A percentile compares a stretch with the other conserved stretches of the same genome.
Evolutionary conservation across 192 early-diverging fungal genomes (phyloP).

Genomic region (Mortierella hygrophila): DNA sequence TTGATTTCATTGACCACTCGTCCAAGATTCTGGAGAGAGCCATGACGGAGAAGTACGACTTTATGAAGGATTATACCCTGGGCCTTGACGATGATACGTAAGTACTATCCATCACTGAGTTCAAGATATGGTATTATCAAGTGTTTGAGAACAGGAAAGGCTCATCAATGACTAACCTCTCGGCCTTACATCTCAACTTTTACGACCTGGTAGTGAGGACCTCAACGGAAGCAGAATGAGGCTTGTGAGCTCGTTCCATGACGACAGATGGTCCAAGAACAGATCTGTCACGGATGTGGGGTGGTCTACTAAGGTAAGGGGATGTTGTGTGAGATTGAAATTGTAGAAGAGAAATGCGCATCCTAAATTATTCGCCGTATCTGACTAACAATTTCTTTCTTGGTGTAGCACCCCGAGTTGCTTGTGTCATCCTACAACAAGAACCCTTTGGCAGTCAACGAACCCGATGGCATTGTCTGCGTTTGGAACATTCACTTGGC

Average conservation of each 20-base stretch:
- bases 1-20: slow-evolving; percentile 88
- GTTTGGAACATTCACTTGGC: slow-evolving; percentile 94
- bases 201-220: slow-evolving; percentile 62
- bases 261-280: slow-evolving; percentile 88
- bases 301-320: slow-evolving; percentile 86
- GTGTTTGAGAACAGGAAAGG: neutral
- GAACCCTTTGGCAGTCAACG: slow-evolving; percentile 84
- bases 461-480: slow-evolving; percentile 94
- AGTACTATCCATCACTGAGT: neutral
- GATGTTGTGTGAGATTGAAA: neutral
- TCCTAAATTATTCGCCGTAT: neutral
- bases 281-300: slow-evolving; percentile 93
- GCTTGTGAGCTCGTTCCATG: slow-evolving; percentile 77
- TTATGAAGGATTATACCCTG: slow-evolving; percentile 94
- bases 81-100: slow-evolving; percentile 68
- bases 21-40: slow-evolving; percentile 92
- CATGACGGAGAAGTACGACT: slow-evolving; percentile 90
- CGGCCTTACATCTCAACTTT: neutral
- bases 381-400: neutral
- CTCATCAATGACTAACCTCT: neutral
- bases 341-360: neutral
- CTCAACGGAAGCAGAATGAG: slow-evolving; percentile 78
- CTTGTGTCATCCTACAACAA: slow-evolving; percentile 94
- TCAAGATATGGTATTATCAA: neutral
- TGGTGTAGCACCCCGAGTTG: slow-evolving; percentile 84